These are phyloP conservation scores for Syncephalastrum racemosum DNA, from an alignment of 371 early-diverging fungal genomes.

Conservation along the genomic window DNA sequence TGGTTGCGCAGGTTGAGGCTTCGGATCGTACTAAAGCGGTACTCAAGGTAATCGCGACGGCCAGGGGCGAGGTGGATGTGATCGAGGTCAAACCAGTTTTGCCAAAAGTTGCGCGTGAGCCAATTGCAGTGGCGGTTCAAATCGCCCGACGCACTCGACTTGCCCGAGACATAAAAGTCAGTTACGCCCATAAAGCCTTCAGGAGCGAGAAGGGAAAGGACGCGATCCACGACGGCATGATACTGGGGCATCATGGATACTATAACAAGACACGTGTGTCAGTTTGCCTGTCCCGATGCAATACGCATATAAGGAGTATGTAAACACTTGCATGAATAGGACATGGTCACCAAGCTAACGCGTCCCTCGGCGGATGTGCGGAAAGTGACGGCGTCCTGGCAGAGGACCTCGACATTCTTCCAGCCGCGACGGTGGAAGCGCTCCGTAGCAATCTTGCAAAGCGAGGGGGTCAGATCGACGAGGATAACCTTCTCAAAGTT, in stretches of 20 bases:
- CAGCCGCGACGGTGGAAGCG: slow-evolving; percentile 75
- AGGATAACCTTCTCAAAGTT: slow-evolving; percentile 78
- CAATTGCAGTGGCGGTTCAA: slow-evolving; percentile 67
- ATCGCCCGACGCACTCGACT: slow-evolving; percentile 56
- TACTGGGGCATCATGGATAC: slow-evolving; percentile 84
- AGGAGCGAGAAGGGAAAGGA: slow-evolving; percentile 60
- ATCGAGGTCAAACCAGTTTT: slow-evolving; percentile 76
- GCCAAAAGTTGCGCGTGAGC: slow-evolving; percentile 83
- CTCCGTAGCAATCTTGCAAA: slow-evolving; percentile 78
- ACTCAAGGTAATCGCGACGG: slow-evolving; percentile 85
- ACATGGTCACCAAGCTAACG: slow-evolving; percentile 77
- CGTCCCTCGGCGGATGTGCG: slow-evolving; percentile 66
- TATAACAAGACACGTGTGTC: neutral
- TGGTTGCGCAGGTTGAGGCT: slow-evolving; percentile 72
- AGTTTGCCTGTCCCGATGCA: neutral
- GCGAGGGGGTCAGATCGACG: slow-evolving; percentile 83
- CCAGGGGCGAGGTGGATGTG: slow-evolving; percentile 77
- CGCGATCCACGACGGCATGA: slow-evolving; percentile 71
- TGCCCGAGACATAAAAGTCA: slow-evolving; percentile 77
- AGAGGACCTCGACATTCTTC: slow-evolving; percentile 78
- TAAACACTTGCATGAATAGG: slow-evolving; percentile 67
- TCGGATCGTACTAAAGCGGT: slow-evolving; percentile 79
- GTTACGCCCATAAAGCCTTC: slow-evolving; percentile 77
- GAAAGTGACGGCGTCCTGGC: slow-evolving; percentile 77
- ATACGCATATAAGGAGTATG: neutral